Evolutionary conservation across 2,329 filamentous ascomycete species (phyloP).

Genomic region (Camptophora hylomeconis): DNA sequence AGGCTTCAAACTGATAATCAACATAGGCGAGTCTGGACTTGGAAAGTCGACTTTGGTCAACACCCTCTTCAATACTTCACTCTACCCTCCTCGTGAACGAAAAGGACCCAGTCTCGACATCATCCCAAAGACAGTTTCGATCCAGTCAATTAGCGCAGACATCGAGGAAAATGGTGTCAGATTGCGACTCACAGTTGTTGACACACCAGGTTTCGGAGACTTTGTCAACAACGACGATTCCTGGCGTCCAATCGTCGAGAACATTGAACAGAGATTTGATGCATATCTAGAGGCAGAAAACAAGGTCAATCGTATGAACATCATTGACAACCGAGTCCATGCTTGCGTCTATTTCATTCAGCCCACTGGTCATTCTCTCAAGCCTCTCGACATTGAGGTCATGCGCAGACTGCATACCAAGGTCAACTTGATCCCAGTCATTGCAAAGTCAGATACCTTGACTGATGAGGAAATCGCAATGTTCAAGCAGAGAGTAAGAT

Average conservation of each 20-base stretch:
- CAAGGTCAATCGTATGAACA: constrained; percentile 99
- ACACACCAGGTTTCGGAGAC: constrained; percentile 95
- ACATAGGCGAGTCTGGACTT: constrained; percentile 86
- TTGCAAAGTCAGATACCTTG: constrained; percentile 95
- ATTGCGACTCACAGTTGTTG: constrained; percentile 88
- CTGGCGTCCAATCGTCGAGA: constrained; percentile 97
- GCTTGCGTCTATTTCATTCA: constrained; percentile 99
- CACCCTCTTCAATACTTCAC: constrained; percentile 97
- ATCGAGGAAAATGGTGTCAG: constrained; percentile 98
- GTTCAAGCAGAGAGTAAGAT: constrained; percentile 90
- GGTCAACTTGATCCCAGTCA: constrained; percentile 98
- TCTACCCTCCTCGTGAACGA: constrained; percentile 97
- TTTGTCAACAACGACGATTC: constrained; percentile 99
- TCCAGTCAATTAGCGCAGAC: constrained; percentile 87
- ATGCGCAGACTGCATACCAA: constrained; percentile 99
- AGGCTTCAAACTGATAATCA: not conserved
- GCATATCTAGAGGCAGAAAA: constrained; percentile 98
- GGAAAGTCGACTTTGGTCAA: constrained; percentile 99
- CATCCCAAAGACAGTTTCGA: constrained; percentile 93
- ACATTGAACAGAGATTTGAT: constrained; percentile 98
- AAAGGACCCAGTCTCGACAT: constrained; percentile 96
- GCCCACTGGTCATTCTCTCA: constrained; percentile 93
- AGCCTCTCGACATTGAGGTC: constrained; percentile 97
- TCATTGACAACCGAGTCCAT: constrained; percentile 97
- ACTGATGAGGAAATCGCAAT: constrained; percentile 89